Conservation (phyloP, 208 protist genomes). For the Acanthamoeba pearcei region DNA sequence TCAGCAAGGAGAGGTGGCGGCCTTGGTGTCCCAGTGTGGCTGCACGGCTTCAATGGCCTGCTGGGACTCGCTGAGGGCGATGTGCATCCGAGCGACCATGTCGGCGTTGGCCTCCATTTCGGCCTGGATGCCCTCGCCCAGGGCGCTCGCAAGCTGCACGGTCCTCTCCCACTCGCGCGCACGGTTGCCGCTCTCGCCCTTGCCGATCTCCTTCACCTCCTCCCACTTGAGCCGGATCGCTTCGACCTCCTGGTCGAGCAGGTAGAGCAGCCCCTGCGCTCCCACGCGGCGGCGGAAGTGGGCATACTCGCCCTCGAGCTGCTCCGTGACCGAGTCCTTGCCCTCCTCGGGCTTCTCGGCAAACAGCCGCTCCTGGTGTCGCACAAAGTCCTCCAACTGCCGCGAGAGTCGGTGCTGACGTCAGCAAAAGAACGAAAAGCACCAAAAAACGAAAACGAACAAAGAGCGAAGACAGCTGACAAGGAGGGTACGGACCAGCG, state of each 20-base stretch:
- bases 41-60: constrained; percentile 7
- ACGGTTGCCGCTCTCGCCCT: neutral
- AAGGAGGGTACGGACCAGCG: neutral
- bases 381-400: neutral
- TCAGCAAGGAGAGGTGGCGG: too few species aligned
- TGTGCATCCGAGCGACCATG: neutral
- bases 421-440: neutral
- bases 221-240: neutral
- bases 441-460: neutral
- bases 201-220: constrained; percentile 13
- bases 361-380: neutral
- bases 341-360: constrained; percentile 6
- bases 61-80: neutral
- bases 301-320: constrained; percentile 1
- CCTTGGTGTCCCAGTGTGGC: neutral
- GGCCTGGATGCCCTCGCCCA: neutral
- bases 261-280: neutral
- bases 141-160: neutral
- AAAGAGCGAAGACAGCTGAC: neutral
- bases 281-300: constrained; percentile 17
- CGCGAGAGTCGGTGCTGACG: neutral
- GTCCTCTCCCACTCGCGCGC: neutral
- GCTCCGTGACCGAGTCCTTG: neutral
- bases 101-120: neutral
- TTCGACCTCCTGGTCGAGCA: constrained; percentile 9